Percentiles rank a stretch among this genome's conserved stretches.
Conservation (phyloP, 2,329 filamentous ascomycete species). For the Trichocomaceae sp. region DNA sequence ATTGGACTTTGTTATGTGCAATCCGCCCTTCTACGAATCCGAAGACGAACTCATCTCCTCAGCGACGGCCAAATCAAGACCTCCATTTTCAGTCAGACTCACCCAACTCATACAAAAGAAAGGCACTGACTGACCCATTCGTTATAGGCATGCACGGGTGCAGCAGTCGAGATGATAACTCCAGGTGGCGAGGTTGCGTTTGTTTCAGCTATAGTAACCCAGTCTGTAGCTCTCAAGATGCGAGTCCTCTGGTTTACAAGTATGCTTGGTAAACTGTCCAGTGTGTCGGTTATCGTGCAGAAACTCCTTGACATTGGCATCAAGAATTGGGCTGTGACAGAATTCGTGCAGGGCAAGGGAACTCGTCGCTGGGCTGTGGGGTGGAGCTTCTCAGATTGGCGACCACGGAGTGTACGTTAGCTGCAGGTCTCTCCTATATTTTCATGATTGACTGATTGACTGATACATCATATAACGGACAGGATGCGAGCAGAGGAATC, state of each 20-base stretch:
- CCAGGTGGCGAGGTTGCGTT: conserved; percentile 71
- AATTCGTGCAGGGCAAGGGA: conserved; percentile 68
- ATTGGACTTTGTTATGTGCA: conserved; percentile 83
- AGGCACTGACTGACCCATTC: neutral
- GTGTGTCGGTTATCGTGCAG: conserved; percentile 56
- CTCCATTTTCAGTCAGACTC: conserved; percentile 59
- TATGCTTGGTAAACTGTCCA: conserved; percentile 80
- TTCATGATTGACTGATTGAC: conserved; percentile 5
- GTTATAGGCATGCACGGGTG: conserved; percentile 59
- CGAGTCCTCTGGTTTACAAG: conserved; percentile 80
- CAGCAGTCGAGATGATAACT: conserved; percentile 78
- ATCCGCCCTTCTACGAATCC: conserved; percentile 89
- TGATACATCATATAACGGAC: neutral
- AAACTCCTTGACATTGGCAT: conserved; percentile 53
- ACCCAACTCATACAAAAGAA: neutral
- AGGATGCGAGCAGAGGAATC: conserved; percentile 32
- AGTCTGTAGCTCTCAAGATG: conserved; percentile 55
- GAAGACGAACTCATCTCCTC: conserved; percentile 60
- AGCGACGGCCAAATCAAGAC: conserved; percentile 58
- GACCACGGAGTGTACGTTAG: conserved; percentile 51
- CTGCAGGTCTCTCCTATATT: neutral
- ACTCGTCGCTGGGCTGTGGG: conserved; percentile 82
- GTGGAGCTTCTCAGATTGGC: conserved; percentile 70
- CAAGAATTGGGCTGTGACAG: conserved; percentile 73
- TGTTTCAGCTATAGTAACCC: conserved; percentile 61